These are phyloP conservation scores for Sequoiadendron giganteum DNA, from an alignment of 75 land plant species.

Conservation along the genomic window DNA sequence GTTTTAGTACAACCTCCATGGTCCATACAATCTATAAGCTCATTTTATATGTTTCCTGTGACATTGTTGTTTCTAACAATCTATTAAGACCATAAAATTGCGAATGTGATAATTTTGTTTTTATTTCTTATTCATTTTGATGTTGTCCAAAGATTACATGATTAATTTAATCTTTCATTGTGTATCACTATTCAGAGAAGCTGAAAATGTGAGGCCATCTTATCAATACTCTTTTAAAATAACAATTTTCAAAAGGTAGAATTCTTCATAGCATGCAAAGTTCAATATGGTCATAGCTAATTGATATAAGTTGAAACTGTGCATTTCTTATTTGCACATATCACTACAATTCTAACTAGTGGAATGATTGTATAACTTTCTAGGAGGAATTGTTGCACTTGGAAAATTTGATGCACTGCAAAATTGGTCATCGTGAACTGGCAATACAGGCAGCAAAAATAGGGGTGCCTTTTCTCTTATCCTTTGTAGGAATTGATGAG, in stretches of 20 bases:
- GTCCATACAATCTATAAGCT: too few species aligned
- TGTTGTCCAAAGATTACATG: background rate
- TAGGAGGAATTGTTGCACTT: slow-evolving; percentile 87
- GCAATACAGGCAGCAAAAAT: slow-evolving; percentile 79
- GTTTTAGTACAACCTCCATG: too few species aligned
- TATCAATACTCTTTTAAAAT: background rate
- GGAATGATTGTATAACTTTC: slow-evolving; percentile 5
- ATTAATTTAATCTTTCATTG: background rate
- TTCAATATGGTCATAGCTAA: background rate
- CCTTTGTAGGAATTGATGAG: slow-evolving; percentile 86
- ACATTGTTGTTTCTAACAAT: too few species aligned
- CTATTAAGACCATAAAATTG: too few species aligned
- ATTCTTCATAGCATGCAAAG: background rate
- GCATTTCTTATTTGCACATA: background rate
- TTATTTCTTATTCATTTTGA: background rate
- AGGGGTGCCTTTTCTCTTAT: slow-evolving; percentile 74
- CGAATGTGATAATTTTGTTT: background rate
- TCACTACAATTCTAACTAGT: background rate
- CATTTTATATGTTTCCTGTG: too few species aligned
- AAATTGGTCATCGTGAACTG: slow-evolving; percentile 90
- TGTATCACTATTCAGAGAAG: background rate
- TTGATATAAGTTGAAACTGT: background rate
- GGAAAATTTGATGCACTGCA: slow-evolving; percentile 97
- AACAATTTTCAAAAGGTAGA: background rate
- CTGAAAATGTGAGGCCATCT: background rate